Evolutionary conservation across 257 asterid genomes (phyloP), one percentile per base, ranked within the genome.

Genomic region (Nicotiana sylvestris): DNA sequence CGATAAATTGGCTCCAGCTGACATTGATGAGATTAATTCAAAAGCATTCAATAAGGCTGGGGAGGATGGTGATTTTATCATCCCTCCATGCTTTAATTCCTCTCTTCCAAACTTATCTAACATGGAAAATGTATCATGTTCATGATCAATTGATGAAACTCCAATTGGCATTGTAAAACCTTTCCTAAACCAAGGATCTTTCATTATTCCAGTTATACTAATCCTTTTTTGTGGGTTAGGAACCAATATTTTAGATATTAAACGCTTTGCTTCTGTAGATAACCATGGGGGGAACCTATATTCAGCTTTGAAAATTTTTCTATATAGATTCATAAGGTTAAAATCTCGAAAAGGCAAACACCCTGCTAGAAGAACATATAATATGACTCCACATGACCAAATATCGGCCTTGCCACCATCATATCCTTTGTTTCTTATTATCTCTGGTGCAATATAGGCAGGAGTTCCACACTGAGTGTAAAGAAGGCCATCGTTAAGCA

Each of bases 391-490:
- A 68, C 90, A 89, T 46, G 88, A 89, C 90, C 91, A 87, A 18
- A 87, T 76, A 57, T 89, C 91, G 0, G 87, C 84, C 68, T 85
- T 87, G 2, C 87, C 86, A 4, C 90, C 88, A 37, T 85, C 87
- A 58, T 87, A 87, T 29, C 92, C 92, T 66, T 85, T 85, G 27
- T 56, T 84, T 21, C 82, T 37, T 39, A 87, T 29, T 6, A 89
- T 88, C 84, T 89, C 90, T 13, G 90, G 92, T 27, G 89, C 86
- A 12, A 86, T 60, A 37, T 89, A 87, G 25, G 91, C 90, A 51
- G 90, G 91, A 27, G 90, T 89, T 11, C 92, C 90, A 39, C 92
- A 89, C 46, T 82, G 92, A 8, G 90, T 89, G 86, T 89, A 88
- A 60, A 89, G 85, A 51, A 89, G 91, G 1, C 84, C 86, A 55